Evolutionary conservation across 2,329 filamentous ascomycete genomes (phyloP).

Genomic region (Atkinsonella texensis): DNA sequence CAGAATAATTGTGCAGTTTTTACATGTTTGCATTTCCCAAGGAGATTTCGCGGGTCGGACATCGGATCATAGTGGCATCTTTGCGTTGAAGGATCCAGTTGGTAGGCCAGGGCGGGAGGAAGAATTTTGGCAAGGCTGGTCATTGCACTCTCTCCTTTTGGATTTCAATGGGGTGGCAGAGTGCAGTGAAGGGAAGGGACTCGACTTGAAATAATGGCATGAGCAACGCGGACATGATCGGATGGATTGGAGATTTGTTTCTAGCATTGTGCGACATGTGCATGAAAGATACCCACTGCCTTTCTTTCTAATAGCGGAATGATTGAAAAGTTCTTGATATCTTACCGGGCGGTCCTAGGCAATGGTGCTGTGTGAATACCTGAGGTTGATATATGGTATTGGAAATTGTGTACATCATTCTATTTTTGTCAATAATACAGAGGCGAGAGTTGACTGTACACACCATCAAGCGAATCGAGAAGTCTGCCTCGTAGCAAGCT

Average conservation of each 20-base stretch:
- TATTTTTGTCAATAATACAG: too few species aligned
- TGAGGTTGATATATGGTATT: too few species aligned
- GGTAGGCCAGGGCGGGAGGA: background rate
- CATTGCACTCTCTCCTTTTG: slow-evolving; percentile 7
- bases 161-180: background rate
- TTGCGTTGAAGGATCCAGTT: background rate
- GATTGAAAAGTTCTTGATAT: background rate
- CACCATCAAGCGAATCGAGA: background rate
- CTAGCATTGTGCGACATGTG: slow-evolving; percentile 1
- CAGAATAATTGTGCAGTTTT: background rate
- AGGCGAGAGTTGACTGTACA: background rate
- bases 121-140: slow-evolving; percentile 5
- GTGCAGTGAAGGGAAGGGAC: slow-evolving; percentile 1
- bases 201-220: background rate
- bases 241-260: background rate
- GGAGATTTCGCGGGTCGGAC: background rate
- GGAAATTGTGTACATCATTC: too few species aligned
- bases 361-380: too few species aligned
- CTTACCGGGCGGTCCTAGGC: too few species aligned
- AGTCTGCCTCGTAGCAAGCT: too few species aligned
- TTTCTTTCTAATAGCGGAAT: slow-evolving; percentile 5
- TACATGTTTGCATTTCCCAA: background rate
- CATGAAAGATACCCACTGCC: slow-evolving; percentile 7
- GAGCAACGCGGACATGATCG: background rate
- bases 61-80: background rate